Evolutionary conservation across 257 asterid genomes (phyloP), one percentile per base, ranked within the genome.

Genomic region (Solanum chilense): DNA sequence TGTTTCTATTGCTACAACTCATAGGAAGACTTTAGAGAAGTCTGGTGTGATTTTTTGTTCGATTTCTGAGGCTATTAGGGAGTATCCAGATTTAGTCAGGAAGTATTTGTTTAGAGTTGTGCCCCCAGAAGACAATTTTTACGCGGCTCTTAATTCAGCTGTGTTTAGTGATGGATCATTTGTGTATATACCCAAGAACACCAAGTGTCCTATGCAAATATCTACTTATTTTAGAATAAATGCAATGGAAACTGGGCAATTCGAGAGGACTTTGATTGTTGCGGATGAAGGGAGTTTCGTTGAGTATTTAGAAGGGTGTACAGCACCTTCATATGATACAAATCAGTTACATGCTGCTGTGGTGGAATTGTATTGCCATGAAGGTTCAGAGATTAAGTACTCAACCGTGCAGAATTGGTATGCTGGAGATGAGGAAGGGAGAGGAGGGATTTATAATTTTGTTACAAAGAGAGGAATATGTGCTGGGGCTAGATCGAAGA

Each of bases 321-420:
- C 99, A 3, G 99, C 99, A 4, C 99, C 99, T 88, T 91, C 98
- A 13, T 96, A 96, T 80, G 98, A 96, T 83, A 97, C 97, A 2
- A 97, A 97, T 84, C 99, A 97, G 87, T 69, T 97, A 74, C 99
- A 97, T 21, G 99, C 99, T 1, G 98, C 99, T 3, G 99, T 96
- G 84, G 99, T 97, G 88, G 99, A 97, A 90, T 83, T 97, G 89
- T 95, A 93, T 84, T 94, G 98, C 87, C 98, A 93, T 18, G 87
- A 96, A 83, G 95, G 95, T 4, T 96, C 99, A 1, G 97, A 94
- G 92, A 97, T 97, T 74, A 96, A 96, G 92, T 95, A 97, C 86
- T 96, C 99, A 16, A 97, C 99, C 0, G 99, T 97, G 64, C 99
- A 97, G 91, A 97, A 97, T 90, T 97, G 99, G 99, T 97, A 96